Evolutionary conservation across 1,139 yeast species (phyloP), one percentile per base, ranked within the genome.

Genomic region (Kluyveromyces sp.): DNA sequence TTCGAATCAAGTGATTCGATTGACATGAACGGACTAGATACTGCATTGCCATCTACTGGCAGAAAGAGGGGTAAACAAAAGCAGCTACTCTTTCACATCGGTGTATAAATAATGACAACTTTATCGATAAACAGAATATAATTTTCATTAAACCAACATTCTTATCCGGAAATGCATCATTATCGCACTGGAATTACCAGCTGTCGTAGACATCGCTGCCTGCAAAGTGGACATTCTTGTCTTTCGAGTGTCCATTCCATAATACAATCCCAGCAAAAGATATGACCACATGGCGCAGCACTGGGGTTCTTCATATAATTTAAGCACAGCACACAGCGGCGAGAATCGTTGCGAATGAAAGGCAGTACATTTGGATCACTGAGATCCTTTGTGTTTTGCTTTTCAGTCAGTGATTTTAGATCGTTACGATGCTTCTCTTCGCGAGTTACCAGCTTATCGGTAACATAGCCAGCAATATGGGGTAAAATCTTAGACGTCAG

Each of bases 251-350:
- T 77, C 97, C 97, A 92, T 54, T 85, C 95, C 4, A 80, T 74
- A 6, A 87, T 79, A 60, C 98, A 92, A 4, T 71, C 73, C 97
- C 97, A 92, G 64, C 98, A 92, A 61, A 85, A 89, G 15, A 86
- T 49, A 61, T 92, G 98, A 0, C 98, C 98, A 65, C 98, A 92
- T 8, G 81, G 76, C 0, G 95, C 88, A 46, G 88, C 78, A 1
- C 95, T 71, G 1, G 98, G 97, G 49, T 84, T 77, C 2, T 69
- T 71, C 94, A 92, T 85, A 15, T 75, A 70, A 4, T 85, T 80
- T 30, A 89, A 70, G 60, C 98, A 92, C 32, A 92, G 69, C 71
- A 88, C 83, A 59, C 98, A 92, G 39, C 74, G 71, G 41, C 97
- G 70, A 0, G 94, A 79, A 30, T 68, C 66, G 44, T 73, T 79